Base-by-base conservation (phyloP, 1,284 basidiomycete genomes). In the Pulchroboletus neoregius region DNA sequence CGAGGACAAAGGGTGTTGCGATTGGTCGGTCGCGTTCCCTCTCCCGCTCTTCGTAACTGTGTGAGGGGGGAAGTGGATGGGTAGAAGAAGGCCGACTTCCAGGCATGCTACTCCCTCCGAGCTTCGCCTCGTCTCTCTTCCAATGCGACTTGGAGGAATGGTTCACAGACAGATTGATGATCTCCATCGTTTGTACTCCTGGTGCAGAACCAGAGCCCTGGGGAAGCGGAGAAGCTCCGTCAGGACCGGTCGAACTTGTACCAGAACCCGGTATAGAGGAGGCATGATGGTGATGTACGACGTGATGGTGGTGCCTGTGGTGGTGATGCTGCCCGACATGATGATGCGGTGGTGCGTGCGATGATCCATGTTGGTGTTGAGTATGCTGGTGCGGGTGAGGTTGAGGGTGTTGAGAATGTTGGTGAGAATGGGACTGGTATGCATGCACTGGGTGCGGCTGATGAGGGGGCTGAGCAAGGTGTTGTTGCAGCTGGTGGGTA, bases 251-350 rank as follows among this genome's bases (percentile, higher is more conserved):
- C 12, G 48, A 50, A 28, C 37, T 45, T 11, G 47, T 10, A 39
- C 63, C 45, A 10, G 58, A 48, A 20, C 39, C 32, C 22, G 45
- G 39, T 4, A 28, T 46, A 20, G 52, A 46, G 2, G 58, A 46
- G 2, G 58, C 48, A 50, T 69, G 71, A 43, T 76, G 73, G 41
- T 74, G 65, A 44, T 75, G 73, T 42, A 68, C 58, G 35, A 74
- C 67, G 42, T 75, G 74, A 49, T 74, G 71, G 43, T 73, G 73
- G 28, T 73, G 67, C 46, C 67, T 65, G 43, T 68, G 64, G 43
- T 76, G 71, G 44, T 71, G 68, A 40, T 73, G 66, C 5, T 62
- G 60, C 8, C 46, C 53, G 16, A 57, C 49, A 43, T 69, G 70
- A 35, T 61, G 61, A 26, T 67, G 62, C 2, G 58, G 54, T 16